Percentiles rank a stretch among this genome's conserved stretches.
phyloP scores from a whole-genome alignment of 164 flowering plant species.

The Litsea cubeba region DNA sequence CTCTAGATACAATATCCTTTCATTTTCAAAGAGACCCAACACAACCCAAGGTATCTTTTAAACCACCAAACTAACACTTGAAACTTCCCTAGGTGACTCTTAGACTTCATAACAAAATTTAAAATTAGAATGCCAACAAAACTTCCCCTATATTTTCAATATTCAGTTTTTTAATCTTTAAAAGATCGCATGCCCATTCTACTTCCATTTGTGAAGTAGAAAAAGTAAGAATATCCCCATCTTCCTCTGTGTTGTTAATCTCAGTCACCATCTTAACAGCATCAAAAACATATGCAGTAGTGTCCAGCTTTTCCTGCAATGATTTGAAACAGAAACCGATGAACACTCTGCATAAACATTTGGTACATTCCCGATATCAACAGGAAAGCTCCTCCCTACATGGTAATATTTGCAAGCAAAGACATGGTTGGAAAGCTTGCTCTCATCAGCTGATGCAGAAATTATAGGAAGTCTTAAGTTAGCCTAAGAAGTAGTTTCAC shows the following conservation, averaged over 20 bases:
- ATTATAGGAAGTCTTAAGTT: conserved; percentile 79
- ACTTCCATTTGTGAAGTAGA: conserved; percentile 88
- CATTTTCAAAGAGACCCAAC: too few relatives aligned
- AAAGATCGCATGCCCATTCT: conserved; percentile 97
- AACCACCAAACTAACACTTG: too few relatives aligned
- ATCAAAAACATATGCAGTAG: conserved; percentile 56
- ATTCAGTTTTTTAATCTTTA: conserved; percentile 59
- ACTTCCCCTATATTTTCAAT: conserved; percentile 55
- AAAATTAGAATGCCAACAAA: conserved; percentile 52
- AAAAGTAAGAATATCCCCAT: conserved; percentile 80
- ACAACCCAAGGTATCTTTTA: too few relatives aligned
- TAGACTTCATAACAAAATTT: too few relatives aligned
- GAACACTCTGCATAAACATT: conserved; percentile 21
- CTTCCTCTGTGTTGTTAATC: conserved; percentile 58
- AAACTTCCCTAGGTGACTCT: too few relatives aligned
- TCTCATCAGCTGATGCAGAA: conserved; percentile 95
- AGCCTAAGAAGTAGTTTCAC: conserved; percentile 49
- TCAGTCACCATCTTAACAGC: conserved; percentile 55
- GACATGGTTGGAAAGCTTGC: conserved; percentile 69
- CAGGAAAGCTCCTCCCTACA: conserved; percentile 89
- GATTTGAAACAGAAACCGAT: not conserved
- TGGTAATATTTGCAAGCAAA: conserved; percentile 56
- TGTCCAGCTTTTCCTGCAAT: conserved; percentile 35
- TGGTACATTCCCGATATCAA: conserved; percentile 63
- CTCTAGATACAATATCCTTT: too few relatives aligned